Conservation (phyloP, 345 rosid species). For the Gossypium longicalyx region DNA sequence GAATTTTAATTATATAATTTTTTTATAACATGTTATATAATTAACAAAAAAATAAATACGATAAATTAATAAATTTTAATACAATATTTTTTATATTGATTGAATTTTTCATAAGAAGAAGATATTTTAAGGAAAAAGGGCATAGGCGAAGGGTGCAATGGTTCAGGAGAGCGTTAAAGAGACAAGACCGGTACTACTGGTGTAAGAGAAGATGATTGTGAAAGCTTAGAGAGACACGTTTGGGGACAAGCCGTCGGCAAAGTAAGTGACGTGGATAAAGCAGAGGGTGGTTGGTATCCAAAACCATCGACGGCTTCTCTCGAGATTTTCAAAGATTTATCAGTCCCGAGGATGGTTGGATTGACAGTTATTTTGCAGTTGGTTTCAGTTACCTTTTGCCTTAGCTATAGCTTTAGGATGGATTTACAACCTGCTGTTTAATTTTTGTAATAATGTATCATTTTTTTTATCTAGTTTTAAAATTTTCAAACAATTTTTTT, state of each 20-base stretch:
- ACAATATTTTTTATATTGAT: too few relatives aligned
- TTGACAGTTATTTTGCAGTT: background rate
- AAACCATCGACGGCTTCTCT: background rate
- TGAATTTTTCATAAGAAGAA: too few relatives aligned
- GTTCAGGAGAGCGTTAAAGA: background rate
- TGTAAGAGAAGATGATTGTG: background rate
- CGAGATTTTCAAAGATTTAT: background rate
- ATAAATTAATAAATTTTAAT: too few relatives aligned
- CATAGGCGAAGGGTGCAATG: background rate
- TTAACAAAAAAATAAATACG: too few relatives aligned
- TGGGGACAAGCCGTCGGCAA: conserved; percentile 5
- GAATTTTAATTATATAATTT: too few relatives aligned
- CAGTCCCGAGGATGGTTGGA: background rate
- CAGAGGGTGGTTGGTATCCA: background rate
- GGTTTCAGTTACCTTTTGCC: background rate
- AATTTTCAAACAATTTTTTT: too few relatives aligned
- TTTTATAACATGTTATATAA: too few relatives aligned
- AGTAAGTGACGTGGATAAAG: background rate
- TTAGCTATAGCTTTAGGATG: background rate
- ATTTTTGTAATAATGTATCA: too few relatives aligned
- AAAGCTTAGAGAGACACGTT: background rate
- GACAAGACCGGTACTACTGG: background rate
- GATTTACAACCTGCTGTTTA: background rate
- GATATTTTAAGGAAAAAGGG: too few relatives aligned
- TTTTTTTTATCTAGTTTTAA: too few relatives aligned